Percentiles rank a stretch among this genome's conserved stretches.
Evolutionary conservation across 495 filamentous ascomycete genomes (phyloP).

Genomic region (Corynascus novoguineensis): DNA sequence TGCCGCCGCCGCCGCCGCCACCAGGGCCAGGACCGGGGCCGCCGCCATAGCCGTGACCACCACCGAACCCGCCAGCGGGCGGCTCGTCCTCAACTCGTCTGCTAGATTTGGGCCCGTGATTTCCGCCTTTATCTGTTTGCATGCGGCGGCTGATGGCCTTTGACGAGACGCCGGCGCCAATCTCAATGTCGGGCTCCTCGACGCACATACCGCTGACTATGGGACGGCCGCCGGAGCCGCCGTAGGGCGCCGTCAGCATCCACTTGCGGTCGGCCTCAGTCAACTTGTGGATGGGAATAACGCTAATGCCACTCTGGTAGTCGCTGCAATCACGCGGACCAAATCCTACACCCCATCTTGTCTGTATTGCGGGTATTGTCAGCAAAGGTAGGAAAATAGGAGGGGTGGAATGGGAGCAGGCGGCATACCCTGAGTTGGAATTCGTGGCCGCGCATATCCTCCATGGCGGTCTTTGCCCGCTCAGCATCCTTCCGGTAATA

Average conservation of each 20-base stretch:
- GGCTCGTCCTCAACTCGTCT: slow-evolving; percentile 48
- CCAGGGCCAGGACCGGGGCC: slow-evolving; percentile 38
- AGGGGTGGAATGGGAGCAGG: neutral
- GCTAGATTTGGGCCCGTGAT: slow-evolving; percentile 66
- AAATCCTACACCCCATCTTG: slow-evolving; percentile 95
- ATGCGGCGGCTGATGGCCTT: slow-evolving; percentile 88
- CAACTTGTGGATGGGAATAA: slow-evolving; percentile 85
- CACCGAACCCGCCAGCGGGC: slow-evolving; percentile 34
- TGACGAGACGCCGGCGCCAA: slow-evolving; percentile 91
- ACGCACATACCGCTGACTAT: slow-evolving; percentile 82
- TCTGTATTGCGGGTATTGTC: slow-evolving; percentile 43
- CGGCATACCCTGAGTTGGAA: slow-evolving; percentile 71
- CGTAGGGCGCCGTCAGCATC: slow-evolving; percentile 92
- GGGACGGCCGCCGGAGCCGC: slow-evolving; percentile 77
- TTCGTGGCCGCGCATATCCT: slow-evolving; percentile 63
- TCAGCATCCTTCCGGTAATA: slow-evolving; percentile 79
- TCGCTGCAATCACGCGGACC: slow-evolving; percentile 96
- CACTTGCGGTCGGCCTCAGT: slow-evolving; percentile 96
- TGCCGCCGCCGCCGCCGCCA: slow-evolving; percentile 36
- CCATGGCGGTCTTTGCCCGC: slow-evolving; percentile 83
- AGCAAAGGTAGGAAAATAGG: slow-evolving; percentile 2
- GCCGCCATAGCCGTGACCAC: slow-evolving; percentile 35
- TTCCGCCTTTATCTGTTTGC: slow-evolving; percentile 69
- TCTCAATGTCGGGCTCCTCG: slow-evolving; percentile 98
- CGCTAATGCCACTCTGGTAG: slow-evolving; percentile 83